Conservation (phyloP, 352 stramenopile genomes). For the Pythium insidiosum region DNA sequence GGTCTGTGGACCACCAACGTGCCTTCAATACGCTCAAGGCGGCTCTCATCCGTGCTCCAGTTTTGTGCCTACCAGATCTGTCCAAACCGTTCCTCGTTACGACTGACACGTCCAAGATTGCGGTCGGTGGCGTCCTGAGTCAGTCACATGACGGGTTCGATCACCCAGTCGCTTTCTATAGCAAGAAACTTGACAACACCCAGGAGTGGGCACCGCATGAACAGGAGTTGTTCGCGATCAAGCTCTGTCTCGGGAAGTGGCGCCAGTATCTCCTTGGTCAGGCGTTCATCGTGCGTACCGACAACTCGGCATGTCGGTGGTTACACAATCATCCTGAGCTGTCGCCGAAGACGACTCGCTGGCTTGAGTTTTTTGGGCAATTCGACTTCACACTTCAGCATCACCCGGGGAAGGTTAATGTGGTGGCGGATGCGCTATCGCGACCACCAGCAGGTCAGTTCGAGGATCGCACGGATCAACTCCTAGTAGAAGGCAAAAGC, state of each 20-base stretch:
- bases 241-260: slow-evolving; percentile 3
- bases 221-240: slow-evolving; percentile 10
- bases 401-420: slow-evolving; percentile 5
- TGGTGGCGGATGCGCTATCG: slow-evolving; percentile 10
- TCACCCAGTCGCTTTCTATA: slow-evolving; percentile 7
- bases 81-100: slow-evolving; percentile 5
- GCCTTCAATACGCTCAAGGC: slow-evolving; percentile 11
- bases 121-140: slow-evolving; percentile 3
- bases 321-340: slow-evolving; percentile 7
- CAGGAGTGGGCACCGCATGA: slow-evolving; percentile 6
- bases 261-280: slow-evolving; percentile 7
- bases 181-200: slow-evolving; percentile 1
- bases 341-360: slow-evolving; percentile 6
- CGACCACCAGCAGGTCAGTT: too few species aligned
- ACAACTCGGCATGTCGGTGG: slow-evolving; percentile 11
- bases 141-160: not conserved
- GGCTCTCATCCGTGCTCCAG: not conserved
- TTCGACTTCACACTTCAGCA: slow-evolving; percentile 11
- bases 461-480: too few species aligned
- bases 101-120: not conserved
- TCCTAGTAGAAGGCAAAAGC: too few species aligned
- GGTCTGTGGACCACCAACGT: not conserved
- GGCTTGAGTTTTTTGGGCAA: slow-evolving; percentile 10
- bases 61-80: slow-evolving; percentile 6
- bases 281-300: slow-evolving; percentile 5